Percentiles rank a stretch among this genome's conserved stretches.
phyloP scores from a whole-genome alignment of 2,329 filamentous ascomycete genomes.

The Beauveria rudraprayagi region DNA sequence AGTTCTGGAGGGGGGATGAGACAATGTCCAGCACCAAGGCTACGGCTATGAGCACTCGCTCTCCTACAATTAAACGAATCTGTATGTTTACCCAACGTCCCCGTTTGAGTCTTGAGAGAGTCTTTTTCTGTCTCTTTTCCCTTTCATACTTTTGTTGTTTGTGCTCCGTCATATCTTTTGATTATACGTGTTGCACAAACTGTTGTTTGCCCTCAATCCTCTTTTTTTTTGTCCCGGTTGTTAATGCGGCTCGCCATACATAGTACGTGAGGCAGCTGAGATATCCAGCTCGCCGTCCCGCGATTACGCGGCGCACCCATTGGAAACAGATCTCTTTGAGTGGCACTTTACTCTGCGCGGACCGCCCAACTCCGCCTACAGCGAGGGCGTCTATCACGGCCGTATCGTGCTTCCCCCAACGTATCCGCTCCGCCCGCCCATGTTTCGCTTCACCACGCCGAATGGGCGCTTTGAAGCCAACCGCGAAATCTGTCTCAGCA shows the following conservation, averaged over 20 bases:
- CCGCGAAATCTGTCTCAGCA: conserved; percentile 90
- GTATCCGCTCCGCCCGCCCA: conserved; percentile 86
- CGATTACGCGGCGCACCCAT: conserved; percentile 77
- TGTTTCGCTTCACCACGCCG: conserved; percentile 92
- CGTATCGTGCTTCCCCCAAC: conserved; percentile 83
- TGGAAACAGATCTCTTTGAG: conserved; percentile 88
- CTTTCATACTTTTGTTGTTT: neutral
- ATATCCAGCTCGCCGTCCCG: conserved; percentile 70
- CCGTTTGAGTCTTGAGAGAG: too few species aligned
- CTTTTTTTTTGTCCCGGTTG: neutral
- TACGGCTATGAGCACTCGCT: conserved; percentile 54
- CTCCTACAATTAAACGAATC: conserved; percentile 78
- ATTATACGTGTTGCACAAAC: neutral
- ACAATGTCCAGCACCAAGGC: conserved; percentile 7
- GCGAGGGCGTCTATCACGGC: conserved; percentile 83
- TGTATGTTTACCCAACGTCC: conserved; percentile 39
- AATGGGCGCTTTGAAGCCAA: conserved; percentile 93
- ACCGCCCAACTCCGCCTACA: conserved; percentile 73
- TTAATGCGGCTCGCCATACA: conserved; percentile 41
- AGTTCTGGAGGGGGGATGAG: neutral
- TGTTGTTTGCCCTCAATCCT: neutral
- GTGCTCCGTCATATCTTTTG: neutral
- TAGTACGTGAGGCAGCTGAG: conserved; percentile 73
- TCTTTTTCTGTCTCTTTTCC: neutral
- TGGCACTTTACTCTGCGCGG: conserved; percentile 99